Percentiles rank a stretch among this genome's conserved stretches.
Conservation (phyloP, 352 stramenopile species). For the Phytopythium sindhum region DNA sequence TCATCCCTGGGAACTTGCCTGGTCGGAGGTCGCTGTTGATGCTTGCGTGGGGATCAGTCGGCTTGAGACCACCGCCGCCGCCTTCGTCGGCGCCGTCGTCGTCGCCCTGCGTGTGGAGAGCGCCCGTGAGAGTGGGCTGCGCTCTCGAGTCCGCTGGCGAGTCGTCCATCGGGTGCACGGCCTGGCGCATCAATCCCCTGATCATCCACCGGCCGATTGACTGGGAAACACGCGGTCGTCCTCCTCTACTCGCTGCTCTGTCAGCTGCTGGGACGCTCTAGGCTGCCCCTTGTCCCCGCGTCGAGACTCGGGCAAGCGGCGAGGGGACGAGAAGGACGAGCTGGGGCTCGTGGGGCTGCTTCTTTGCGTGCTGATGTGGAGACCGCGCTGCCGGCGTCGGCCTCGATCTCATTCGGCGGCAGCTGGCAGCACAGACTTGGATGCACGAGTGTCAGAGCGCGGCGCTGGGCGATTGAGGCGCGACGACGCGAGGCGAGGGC, state of each 20-base stretch:
- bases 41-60: constrained; percentile 12
- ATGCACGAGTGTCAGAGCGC: background rate
- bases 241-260: background rate
- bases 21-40: background rate
- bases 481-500: background rate
- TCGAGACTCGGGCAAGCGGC: background rate
- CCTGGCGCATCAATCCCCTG: constrained; percentile 59
- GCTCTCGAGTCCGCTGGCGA: background rate
- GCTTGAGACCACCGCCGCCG: background rate
- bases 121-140: background rate
- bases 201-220: constrained; percentile 22
- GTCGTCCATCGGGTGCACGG: constrained; percentile 60
- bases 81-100: constrained; percentile 16
- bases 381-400: constrained; percentile 1
- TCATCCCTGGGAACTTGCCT: background rate
- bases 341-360: background rate
- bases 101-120: constrained; percentile 5
- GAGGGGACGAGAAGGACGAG: background rate
- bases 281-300: background rate
- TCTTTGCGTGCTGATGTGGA: background rate
- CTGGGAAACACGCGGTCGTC: background rate
- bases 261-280: background rate
- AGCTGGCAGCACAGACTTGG: constrained; percentile 6
- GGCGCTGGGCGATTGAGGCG: background rate
- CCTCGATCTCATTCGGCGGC: constrained; percentile 8